A percentile compares a stretch with the other conserved stretches of the same genome.
These are phyloP conservation scores for Abortiporus biennis DNA, from an alignment of 1,284 basidiomycete species.

Conservation along the genomic window DNA sequence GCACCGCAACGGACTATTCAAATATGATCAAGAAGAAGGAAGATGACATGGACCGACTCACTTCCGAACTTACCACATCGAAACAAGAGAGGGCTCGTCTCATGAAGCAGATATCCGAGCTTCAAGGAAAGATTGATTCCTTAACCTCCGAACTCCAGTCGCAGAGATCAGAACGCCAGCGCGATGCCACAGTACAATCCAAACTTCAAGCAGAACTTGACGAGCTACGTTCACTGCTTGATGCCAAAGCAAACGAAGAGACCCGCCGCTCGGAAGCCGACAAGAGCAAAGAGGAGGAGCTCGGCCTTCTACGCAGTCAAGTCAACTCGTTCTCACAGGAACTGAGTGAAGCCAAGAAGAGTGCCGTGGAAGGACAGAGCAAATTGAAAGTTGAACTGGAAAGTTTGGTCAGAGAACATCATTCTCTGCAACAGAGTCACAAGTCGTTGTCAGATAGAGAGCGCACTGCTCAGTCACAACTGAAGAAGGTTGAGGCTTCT, in stretches of 20 bases:
- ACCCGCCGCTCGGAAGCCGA: slow-evolving; percentile 80
- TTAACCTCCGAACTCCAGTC: slow-evolving; percentile 61
- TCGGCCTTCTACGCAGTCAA: slow-evolving; percentile 69
- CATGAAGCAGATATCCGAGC: slow-evolving; percentile 56
- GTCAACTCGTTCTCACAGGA: slow-evolving; percentile 55
- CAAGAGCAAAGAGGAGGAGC: slow-evolving; percentile 84
- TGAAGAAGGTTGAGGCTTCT: slow-evolving; percentile 45
- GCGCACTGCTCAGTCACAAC: slow-evolving; percentile 43
- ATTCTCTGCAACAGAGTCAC: slow-evolving; percentile 52
- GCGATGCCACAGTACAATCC: slow-evolving; percentile 43
- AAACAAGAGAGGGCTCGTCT: slow-evolving; percentile 49
- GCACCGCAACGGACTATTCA: slow-evolving; percentile 77
- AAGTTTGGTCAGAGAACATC: slow-evolving; percentile 48
- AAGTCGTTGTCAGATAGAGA: slow-evolving; percentile 59
- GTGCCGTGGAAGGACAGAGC: slow-evolving; percentile 56
- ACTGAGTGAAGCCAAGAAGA: slow-evolving; percentile 49
- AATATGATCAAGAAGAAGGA: slow-evolving; percentile 78
- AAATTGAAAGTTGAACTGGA: slow-evolving; percentile 69
- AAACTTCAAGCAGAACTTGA: slow-evolving; percentile 83
- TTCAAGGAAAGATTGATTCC: slow-evolving; percentile 67
- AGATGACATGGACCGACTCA: slow-evolving; percentile 58
- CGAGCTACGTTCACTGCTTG: slow-evolving; percentile 75
- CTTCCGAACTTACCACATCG: slow-evolving; percentile 46
- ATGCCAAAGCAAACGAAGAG: slow-evolving; percentile 85
- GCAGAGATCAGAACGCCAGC: slow-evolving; percentile 56